Percentiles rank a stretch among this genome's conserved stretches.
Conservation (phyloP, 139 green algal genomes). For the Volvox africanus region DNA sequence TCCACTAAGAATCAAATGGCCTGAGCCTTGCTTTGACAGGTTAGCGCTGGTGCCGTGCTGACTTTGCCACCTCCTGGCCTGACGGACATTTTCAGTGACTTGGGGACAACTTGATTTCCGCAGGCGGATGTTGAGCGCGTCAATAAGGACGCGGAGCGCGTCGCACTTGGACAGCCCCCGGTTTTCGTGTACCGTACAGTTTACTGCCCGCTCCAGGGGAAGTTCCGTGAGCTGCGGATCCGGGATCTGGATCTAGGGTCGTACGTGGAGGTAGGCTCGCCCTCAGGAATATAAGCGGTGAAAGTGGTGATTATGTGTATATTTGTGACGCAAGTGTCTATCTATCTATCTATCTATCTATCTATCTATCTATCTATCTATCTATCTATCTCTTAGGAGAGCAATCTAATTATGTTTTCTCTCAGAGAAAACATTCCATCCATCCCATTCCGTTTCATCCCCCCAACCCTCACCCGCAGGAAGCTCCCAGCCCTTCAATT, state of each 20-base stretch:
- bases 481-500: not conserved
- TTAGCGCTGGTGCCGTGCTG: not conserved
- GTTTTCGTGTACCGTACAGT: constrained; percentile 82
- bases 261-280: constrained; percentile 54
- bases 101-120: not conserved
- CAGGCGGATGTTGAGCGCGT: constrained; percentile 33
- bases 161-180: constrained; percentile 52
- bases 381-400: no score
- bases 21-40: not conserved
- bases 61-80: not conserved
- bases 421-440: no score
- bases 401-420: no score
- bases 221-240: constrained; percentile 83
- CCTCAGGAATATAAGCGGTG: no score
- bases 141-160: constrained; percentile 56
- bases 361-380: no score
- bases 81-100: not conserved
- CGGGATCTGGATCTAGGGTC: constrained; percentile 71
- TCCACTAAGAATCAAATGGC: not conserved
- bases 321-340: no score
- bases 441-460: not conserved
- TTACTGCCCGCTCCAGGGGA: constrained; percentile 88
- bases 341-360: no score
- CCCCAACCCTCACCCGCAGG: not conserved
- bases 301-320: no score